Evolutionary conservation across 345 rosid species (phyloP).

Genomic region (Ricinus communis): DNA sequence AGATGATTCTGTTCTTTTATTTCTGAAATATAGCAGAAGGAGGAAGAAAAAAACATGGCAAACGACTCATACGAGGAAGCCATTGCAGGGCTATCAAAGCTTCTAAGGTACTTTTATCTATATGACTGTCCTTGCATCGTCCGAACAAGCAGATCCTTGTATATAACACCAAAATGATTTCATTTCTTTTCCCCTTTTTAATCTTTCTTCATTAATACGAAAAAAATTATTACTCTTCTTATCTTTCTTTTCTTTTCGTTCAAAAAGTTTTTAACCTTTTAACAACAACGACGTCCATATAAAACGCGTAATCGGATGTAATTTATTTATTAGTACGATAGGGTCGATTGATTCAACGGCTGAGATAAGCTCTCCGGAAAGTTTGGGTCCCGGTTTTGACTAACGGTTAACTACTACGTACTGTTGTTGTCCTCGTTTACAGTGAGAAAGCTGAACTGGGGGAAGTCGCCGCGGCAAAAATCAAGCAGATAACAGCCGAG

Average conservation of each 20-base stretch:
- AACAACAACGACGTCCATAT: too few species aligned
- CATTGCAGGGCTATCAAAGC: conserved; percentile 69
- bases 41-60: conserved; percentile 54
- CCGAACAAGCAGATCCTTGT: not conserved
- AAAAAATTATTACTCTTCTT: not conserved
- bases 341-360: not conserved
- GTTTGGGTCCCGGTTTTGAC: conserved; percentile 4
- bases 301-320: not conserved
- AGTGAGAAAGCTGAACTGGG: conserved; percentile 68
- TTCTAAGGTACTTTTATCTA: conserved; percentile 59
- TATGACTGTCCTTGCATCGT: not conserved
- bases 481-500: conserved; percentile 76
- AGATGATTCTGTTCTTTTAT: not conserved
- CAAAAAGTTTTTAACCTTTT: too few species aligned
- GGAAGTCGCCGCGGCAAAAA: conserved; percentile 74
- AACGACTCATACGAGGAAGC: conserved; percentile 67
- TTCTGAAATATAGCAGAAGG: conserved; percentile 6
- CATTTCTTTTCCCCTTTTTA: not conserved
- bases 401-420: not conserved
- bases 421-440: conserved; percentile 15
- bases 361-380: not conserved
- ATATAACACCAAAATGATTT: not conserved
- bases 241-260: too few species aligned
- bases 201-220: not conserved
- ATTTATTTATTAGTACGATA: not conserved